phyloP scores from a whole-genome alignment of 1,284 basidiomycete genomes.

The Ceratobasidium sp. region DNA sequence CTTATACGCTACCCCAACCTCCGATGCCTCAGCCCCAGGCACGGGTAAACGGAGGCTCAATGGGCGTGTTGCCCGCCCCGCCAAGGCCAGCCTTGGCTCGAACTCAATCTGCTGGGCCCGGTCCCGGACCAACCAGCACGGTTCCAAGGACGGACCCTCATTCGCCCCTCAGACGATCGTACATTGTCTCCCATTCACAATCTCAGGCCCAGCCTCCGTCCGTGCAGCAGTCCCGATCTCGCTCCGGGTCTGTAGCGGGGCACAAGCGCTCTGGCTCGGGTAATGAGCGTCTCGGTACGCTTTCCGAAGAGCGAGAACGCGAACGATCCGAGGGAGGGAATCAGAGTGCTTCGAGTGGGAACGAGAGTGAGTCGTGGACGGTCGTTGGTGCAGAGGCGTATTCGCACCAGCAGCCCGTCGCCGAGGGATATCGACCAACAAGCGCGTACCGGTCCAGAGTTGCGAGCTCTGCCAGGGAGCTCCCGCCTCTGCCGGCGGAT shows the following conservation, averaged over 20 bases:
- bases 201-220: slow-evolving; percentile 12
- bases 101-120: slow-evolving; percentile 36
- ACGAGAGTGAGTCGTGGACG: slow-evolving; percentile 42
- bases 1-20: slow-evolving; percentile 2
- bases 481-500: slow-evolving; percentile 29
- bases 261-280: slow-evolving; percentile 42
- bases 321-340: slow-evolving; percentile 25
- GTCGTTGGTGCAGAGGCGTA: slow-evolving; percentile 31
- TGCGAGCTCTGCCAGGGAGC: slow-evolving; percentile 24
- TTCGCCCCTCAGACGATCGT: slow-evolving; percentile 35
- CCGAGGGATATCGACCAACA: slow-evolving; percentile 38
- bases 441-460: slow-evolving; percentile 38
- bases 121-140: neutral
- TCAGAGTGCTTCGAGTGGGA: slow-evolving; percentile 35
- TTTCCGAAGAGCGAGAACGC: slow-evolving; percentile 34
- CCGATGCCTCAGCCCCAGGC: slow-evolving; percentile 12
- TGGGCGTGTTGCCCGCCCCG: neutral
- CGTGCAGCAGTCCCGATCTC: slow-evolving; percentile 1
- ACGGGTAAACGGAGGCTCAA: slow-evolving; percentile 22
- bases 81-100: slow-evolving; percentile 18
- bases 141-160: slow-evolving; percentile 30
- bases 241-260: slow-evolving; percentile 33
- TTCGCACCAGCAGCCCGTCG: slow-evolving; percentile 36
- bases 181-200: slow-evolving; percentile 33
- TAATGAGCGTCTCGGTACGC: slow-evolving; percentile 27